Conservation (phyloP, 108 stramenopile genomes). For the Seminavis robusta region DNA sequence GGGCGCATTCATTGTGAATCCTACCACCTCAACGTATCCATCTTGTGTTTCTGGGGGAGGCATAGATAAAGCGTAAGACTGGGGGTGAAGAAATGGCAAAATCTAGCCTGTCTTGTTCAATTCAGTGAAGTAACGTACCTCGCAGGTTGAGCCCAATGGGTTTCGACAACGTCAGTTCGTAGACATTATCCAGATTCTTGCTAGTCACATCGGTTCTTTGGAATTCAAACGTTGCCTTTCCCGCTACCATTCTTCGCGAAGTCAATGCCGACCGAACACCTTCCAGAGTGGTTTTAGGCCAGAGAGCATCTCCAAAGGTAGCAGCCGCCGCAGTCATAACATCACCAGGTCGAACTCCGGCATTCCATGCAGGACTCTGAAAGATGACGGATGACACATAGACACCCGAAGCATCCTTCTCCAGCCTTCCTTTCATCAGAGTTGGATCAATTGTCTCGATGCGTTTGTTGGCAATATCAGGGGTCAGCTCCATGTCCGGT, state of each 20-base stretch:
- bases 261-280: conserved; percentile 72
- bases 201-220: conserved; percentile 16
- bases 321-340: conserved; percentile 60
- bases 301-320: conserved; percentile 63
- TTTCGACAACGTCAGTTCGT: conserved; percentile 58
- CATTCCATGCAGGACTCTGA: conserved; percentile 57
- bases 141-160: conserved; percentile 77
- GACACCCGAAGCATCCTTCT: no score
- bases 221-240: conserved; percentile 49
- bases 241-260: conserved; percentile 50
- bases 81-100: background rate
- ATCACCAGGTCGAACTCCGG: conserved; percentile 73
- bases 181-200: conserved; percentile 30
- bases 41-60: conserved; percentile 65
- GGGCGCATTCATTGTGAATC: conserved; percentile 62
- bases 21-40: conserved; percentile 70
- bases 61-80: background rate
- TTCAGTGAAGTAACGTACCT: conserved; percentile 31
- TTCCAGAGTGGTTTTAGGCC: conserved; percentile 81
- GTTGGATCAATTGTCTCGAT: no score
- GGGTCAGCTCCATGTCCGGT: no score
- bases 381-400: conserved; percentile 57
- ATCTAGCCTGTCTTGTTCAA: no score
- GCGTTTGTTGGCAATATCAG: no score
- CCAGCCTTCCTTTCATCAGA: no score